A percentile compares a stretch with the other conserved stretches of the same genome.
Conservation (phyloP, 148 eudicot genomes). For the Rhododendron simsii region DNA sequence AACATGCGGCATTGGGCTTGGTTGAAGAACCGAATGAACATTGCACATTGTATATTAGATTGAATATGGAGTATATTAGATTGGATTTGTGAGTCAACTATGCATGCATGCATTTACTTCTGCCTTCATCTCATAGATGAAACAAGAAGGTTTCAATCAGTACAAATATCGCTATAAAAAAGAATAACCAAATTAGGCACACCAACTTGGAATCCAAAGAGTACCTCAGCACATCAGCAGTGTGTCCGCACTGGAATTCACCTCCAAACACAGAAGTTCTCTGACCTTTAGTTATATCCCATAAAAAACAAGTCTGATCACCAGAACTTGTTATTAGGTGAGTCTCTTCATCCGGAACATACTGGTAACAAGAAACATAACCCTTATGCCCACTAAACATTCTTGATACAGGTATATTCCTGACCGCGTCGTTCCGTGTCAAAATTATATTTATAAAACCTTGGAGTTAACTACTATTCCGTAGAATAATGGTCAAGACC, state of each 20-base stretch:
- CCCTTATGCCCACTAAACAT: constrained; percentile 95
- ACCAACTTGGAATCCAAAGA: background rate
- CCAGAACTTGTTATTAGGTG: constrained; percentile 91
- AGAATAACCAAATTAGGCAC: background rate
- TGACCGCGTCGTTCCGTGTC: no score
- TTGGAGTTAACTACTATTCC: no score
- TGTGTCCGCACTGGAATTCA: constrained; percentile 96
- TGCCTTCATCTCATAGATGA: background rate
- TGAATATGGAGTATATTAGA: constrained; percentile 1
- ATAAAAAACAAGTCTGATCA: constrained; percentile 89
- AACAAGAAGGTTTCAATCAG: constrained; percentile 5
- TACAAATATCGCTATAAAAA: background rate
- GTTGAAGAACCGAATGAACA: no score
- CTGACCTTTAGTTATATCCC: constrained; percentile 94
- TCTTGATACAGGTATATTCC: constrained; percentile 74
- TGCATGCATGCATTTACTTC: background rate
- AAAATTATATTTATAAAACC: no score
- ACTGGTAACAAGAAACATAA: constrained; percentile 90
- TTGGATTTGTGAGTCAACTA: background rate
- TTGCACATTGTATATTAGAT: no score
- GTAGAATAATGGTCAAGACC: no score
- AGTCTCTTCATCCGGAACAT: constrained; percentile 84
- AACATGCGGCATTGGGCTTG: no score
- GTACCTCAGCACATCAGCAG: constrained; percentile 85
- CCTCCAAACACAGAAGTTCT: constrained; percentile 96